Conservation (phyloP, 2,329 filamentous ascomycete species). For the Rhexocercosporidium sp. region DNA sequence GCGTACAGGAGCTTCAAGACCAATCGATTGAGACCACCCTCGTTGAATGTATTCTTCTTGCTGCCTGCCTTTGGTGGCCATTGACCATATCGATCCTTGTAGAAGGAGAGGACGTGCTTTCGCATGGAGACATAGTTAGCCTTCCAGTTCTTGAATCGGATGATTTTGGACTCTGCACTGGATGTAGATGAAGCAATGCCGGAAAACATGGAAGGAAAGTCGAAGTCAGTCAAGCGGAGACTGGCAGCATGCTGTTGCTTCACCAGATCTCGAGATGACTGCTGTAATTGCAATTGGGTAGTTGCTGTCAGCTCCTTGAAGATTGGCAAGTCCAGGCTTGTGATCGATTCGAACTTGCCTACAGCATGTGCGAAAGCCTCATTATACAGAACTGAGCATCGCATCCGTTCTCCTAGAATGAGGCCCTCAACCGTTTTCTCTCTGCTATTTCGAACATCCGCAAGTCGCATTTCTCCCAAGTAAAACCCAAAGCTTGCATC, state of each 20-base stretch:
- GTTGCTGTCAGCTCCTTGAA: slow-evolving; percentile 71
- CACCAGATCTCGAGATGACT: slow-evolving; percentile 79
- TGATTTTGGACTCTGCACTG: slow-evolving; percentile 73
- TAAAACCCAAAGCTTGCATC: slow-evolving; percentile 74
- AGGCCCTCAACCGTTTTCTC: slow-evolving; percentile 91
- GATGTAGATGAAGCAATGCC: slow-evolving; percentile 87
- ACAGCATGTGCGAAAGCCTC: slow-evolving; percentile 92
- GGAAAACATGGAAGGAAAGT: slow-evolving; percentile 88
- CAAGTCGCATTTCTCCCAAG: slow-evolving; percentile 76
- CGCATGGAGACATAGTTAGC: slow-evolving; percentile 75
- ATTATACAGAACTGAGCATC: slow-evolving; percentile 80
- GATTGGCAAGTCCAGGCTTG: slow-evolving; percentile 69
- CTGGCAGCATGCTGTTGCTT: slow-evolving; percentile 74
- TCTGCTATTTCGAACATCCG: slow-evolving; percentile 79
- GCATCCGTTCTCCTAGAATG: slow-evolving; percentile 87
- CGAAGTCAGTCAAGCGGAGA: slow-evolving; percentile 80
- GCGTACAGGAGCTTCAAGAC: slow-evolving; percentile 83
- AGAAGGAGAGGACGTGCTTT: slow-evolving; percentile 65
- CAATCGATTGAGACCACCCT: slow-evolving; percentile 83
- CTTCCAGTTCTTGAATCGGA: slow-evolving; percentile 87
- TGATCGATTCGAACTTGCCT: slow-evolving; percentile 80
- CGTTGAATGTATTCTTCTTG: slow-evolving; percentile 89
- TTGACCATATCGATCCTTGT: slow-evolving; percentile 68
- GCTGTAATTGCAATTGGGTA: slow-evolving; percentile 81
- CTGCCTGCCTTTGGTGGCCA: slow-evolving; percentile 92